Evolutionary conservation across 1,284 basidiomycete species (phyloP).

Genomic region (Ganoderma boninense): DNA sequence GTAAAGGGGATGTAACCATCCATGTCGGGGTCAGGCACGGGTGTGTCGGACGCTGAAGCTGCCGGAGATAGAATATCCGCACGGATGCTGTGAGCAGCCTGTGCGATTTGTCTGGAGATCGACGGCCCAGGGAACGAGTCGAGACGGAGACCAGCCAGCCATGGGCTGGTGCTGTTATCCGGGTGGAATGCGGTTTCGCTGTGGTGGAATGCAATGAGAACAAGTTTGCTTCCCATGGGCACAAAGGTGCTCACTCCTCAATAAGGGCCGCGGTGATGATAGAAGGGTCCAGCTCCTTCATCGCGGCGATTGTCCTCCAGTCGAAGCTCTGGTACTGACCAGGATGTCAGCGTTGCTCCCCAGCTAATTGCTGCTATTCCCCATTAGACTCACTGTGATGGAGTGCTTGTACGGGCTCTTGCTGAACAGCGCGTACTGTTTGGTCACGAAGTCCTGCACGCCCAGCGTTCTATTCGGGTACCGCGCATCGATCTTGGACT

Average conservation of each 20-base stretch:
- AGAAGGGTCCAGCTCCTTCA: constrained; percentile 62
- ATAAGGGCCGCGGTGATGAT: constrained; percentile 70
- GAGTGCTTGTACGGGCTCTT: constrained; percentile 62
- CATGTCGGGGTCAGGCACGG: constrained; percentile 53
- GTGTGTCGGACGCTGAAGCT: constrained; percentile 50
- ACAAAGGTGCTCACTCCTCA: constrained; percentile 63
- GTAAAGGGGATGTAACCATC: constrained; percentile 65
- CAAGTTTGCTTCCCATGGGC: not conserved
- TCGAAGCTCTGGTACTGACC: constrained; percentile 78
- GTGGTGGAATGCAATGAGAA: constrained; percentile 1
- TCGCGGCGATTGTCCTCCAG: constrained; percentile 74
- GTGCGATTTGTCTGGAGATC: constrained; percentile 60
- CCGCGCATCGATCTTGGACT: constrained; percentile 78
- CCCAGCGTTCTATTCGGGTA: constrained; percentile 62
- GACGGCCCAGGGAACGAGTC: constrained; percentile 65
- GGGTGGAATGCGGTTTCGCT: constrained; percentile 53
- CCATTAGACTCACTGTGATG: constrained; percentile 61
- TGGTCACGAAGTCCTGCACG: constrained; percentile 72
- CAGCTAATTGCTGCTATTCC: not conserved
- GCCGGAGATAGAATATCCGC: constrained; percentile 76
- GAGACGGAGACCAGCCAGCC: constrained; percentile 70
- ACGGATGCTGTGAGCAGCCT: constrained; percentile 73
- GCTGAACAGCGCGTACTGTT: constrained; percentile 65
- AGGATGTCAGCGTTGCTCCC: constrained; percentile 3
- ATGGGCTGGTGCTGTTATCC: constrained; percentile 55